A percentile compares a stretch with the other conserved stretches of the same genome.
phyloP scores from a whole-genome alignment of 2,329 filamentous ascomycete species.

The Scedosporium aurantiacum region DNA sequence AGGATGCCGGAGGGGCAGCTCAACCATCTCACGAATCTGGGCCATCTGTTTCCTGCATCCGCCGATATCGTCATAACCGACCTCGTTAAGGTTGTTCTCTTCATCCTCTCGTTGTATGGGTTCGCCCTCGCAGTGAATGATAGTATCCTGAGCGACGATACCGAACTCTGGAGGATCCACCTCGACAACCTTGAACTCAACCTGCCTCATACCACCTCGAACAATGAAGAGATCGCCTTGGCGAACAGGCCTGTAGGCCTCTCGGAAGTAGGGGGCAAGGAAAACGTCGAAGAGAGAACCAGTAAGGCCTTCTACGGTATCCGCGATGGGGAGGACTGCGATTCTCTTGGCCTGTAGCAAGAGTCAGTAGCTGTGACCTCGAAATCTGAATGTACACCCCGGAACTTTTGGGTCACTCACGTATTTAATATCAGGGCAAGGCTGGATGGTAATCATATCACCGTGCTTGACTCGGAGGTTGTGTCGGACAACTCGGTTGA shows the following conservation, averaged over 20 bases:
- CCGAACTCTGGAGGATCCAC: slow-evolving; percentile 97
- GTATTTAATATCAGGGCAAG: slow-evolving; percentile 99
- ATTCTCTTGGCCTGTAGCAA: slow-evolving; percentile 81
- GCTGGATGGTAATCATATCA: slow-evolving; percentile 92
- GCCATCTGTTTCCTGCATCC: slow-evolving; percentile 99
- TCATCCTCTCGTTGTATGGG: slow-evolving; percentile 93
- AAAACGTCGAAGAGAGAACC: slow-evolving; percentile 98
- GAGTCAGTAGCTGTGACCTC: neutral
- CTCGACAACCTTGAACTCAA: slow-evolving; percentile 99
- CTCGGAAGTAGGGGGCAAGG: slow-evolving; percentile 98
- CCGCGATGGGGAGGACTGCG: slow-evolving; percentile 92
- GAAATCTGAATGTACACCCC: neutral
- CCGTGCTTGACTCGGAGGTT: slow-evolving; percentile 98
- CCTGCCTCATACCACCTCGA: slow-evolving; percentile 95
- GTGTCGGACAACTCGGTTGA: slow-evolving; percentile 97
- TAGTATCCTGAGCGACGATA: slow-evolving; percentile 95
- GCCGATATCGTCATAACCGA: slow-evolving; percentile 98
- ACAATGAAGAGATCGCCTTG: slow-evolving; percentile 98
- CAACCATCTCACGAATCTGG: slow-evolving; percentile 96
- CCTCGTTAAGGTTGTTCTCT: slow-evolving; percentile 98
- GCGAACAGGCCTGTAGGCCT: slow-evolving; percentile 93
- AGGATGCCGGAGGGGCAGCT: slow-evolving; percentile 89
- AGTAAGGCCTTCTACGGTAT: slow-evolving; percentile 94
- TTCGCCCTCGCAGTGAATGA: slow-evolving; percentile 97
- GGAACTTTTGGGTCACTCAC: slow-evolving; percentile 43